Percentiles rank a stretch among this genome's conserved stretches.
phyloP scores from a whole-genome alignment of 2,329 filamentous ascomycete species.

The Aspergillus pseudoviridinutans region DNA sequence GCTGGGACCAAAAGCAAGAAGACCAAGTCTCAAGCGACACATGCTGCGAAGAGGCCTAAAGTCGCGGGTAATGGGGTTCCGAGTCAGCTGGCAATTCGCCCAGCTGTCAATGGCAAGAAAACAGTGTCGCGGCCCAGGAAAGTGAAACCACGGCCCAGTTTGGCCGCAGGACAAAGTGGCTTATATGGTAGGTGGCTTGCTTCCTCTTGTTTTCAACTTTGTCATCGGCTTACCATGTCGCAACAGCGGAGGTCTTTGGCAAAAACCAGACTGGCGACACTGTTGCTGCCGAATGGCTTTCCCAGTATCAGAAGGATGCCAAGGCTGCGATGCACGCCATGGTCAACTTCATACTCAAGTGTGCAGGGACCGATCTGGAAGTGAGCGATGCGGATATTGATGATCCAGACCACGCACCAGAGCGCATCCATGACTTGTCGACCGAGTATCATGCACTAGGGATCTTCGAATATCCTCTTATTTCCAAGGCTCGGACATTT shows the following conservation, averaged over 20 bases:
- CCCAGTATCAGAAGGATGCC: constrained; percentile 53
- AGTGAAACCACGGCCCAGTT: constrained; percentile 49
- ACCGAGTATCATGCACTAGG: constrained; percentile 78
- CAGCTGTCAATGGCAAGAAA: constrained; percentile 43
- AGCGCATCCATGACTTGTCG: constrained; percentile 77
- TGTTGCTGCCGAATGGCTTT: constrained; percentile 56
- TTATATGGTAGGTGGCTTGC: constrained; percentile 49
- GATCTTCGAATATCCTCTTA: constrained; percentile 86
- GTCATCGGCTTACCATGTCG: constrained; percentile 20
- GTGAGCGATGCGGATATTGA: constrained; percentile 79
- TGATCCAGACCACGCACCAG: constrained; percentile 81
- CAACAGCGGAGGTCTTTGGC: constrained; percentile 56
- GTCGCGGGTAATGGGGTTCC: constrained; percentile 47
- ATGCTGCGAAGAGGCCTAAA: constrained; percentile 53
- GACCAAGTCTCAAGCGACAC: constrained; percentile 22
- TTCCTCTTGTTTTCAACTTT: neutral
- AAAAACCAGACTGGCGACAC: constrained; percentile 52
- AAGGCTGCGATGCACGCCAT: constrained; percentile 54
- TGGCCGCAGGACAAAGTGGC: constrained; percentile 51
- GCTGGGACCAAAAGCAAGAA: constrained; percentile 37
- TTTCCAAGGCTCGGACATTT: constrained; percentile 73
- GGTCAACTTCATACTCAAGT: constrained; percentile 59
- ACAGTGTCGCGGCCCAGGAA: constrained; percentile 48
- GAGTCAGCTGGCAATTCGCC: constrained; percentile 53
- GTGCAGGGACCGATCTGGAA: constrained; percentile 75